A percentile compares a stretch with the other conserved stretches of the same genome.
Evolutionary conservation across 2,329 filamentous ascomycete genomes (phyloP).

Genomic region (Paracamarosporium sp.): DNA sequence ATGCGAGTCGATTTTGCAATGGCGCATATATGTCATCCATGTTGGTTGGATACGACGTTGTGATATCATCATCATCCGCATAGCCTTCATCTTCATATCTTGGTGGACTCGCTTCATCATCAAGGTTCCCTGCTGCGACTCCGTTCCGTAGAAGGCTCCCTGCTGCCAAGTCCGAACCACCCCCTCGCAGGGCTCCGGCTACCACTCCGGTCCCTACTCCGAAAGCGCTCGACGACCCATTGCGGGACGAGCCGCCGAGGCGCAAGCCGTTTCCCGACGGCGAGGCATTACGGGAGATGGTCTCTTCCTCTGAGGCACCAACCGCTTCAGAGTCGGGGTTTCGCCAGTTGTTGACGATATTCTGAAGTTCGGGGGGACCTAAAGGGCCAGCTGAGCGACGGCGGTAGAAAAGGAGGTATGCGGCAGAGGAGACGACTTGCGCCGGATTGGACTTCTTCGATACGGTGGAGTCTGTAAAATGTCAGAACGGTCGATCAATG

Average conservation of each 20-base stretch:
- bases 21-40: slow-evolving; percentile 15
- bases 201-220: slow-evolving; percentile 79
- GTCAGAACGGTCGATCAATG: slow-evolving; percentile 48
- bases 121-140: slow-evolving; percentile 42
- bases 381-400: slow-evolving; percentile 78
- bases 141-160: slow-evolving; percentile 41
- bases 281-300: slow-evolving; percentile 38
- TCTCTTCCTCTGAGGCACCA: slow-evolving; percentile 47
- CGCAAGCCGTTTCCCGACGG: slow-evolving; percentile 82
- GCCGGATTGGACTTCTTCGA: slow-evolving; percentile 65
- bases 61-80: slow-evolving; percentile 23
- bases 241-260: slow-evolving; percentile 86
- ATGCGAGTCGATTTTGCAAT: slow-evolving; percentile 6
- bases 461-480: slow-evolving; percentile 73
- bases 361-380: slow-evolving; percentile 76
- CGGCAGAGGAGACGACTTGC: slow-evolving; percentile 74
- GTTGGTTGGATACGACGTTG: slow-evolving; percentile 16
- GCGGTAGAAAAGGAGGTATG: slow-evolving; percentile 96
- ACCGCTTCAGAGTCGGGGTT: slow-evolving; percentile 50
- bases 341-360: slow-evolving; percentile 71
- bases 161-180: slow-evolving; percentile 39
- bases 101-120: slow-evolving; percentile 29
- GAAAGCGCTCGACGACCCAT: slow-evolving; percentile 91
- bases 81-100: slow-evolving; percentile 32
- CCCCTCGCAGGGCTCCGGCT: slow-evolving; percentile 48